phyloP scores from a whole-genome alignment of 345 rosid genomes.

The Salix caprea region DNA sequence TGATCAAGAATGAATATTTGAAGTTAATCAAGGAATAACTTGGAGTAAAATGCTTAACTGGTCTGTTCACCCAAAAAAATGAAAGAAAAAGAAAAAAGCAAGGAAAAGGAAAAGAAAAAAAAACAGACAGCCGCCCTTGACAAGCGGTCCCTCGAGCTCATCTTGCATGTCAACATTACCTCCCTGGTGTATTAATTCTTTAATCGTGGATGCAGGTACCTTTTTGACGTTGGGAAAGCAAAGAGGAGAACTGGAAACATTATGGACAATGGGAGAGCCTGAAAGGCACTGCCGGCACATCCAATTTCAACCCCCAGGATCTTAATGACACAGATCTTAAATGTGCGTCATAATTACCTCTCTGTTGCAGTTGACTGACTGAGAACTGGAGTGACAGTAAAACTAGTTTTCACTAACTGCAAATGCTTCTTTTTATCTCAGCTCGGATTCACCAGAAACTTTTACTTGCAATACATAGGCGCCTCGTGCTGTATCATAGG shows the following conservation, averaged over 20 bases:
- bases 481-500: neutral
- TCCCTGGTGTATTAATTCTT: neutral
- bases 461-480: neutral
- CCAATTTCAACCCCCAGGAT: slow-evolving; percentile 33
- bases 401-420: neutral
- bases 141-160: neutral
- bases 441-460: neutral
- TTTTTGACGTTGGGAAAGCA: slow-evolving; percentile 62
- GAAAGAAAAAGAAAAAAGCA: neutral
- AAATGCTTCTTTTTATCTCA: neutral
- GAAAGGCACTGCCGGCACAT: slow-evolving; percentile 70
- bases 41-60: neutral
- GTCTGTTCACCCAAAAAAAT: neutral
- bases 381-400: neutral
- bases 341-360: neutral
- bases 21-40: neutral
- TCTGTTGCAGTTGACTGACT: neutral
- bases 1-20: neutral
- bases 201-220: slow-evolving; percentile 49
- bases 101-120: neutral
- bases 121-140: neutral
- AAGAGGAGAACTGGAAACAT: slow-evolving; percentile 75
- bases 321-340: neutral
- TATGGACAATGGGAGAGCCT: slow-evolving; percentile 84
- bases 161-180: neutral